Evolutionary conservation across 257 asterid genomes (phyloP), one percentile per base, ranked within the genome.

Genomic region (Leptodermis oblonga): DNA sequence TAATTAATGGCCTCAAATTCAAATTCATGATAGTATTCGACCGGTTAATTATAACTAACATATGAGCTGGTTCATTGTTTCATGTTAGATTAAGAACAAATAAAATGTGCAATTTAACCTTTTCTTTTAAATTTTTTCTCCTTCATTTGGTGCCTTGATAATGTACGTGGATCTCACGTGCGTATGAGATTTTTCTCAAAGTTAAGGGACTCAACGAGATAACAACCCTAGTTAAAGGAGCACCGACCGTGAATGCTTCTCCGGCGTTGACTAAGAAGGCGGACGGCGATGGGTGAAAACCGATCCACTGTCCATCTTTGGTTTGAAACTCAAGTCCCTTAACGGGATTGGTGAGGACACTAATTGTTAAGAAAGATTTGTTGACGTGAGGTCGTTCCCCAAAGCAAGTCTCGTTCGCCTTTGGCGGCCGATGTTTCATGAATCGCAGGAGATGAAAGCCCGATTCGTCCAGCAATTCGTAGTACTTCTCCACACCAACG

Each of bases 191-290:
- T n/a, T n/a, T n/a, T n/a, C n/a, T n/a, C n/a, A n/a, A n/a, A n/a
- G n/a, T n/a, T n/a, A n/a, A n/a, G n/a, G n/a, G n/a, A n/a, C n/a
- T n/a, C n/a, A n/a, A n/a, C n/a, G n/a, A n/a, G n/a, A n/a, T n/a
- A n/a, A n/a, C n/a, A n/a, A n/a, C n/a, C n/a, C n/a, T n/a, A n/a
- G n/a, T n/a, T n/a, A n/a, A n/a, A n/a, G n/a, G n/a, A n/a, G n/a
- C n/a, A n/a, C n/a, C n/a, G n/a, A 34, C 86, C 79, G 1, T 70
- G 36, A 70, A 70, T 30, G 86, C 87, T 28, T 89, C 96, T 1
- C 95, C 96, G 0, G 92, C 94, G 83, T 87, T 79, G 74, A 89
- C 86, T 17, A 89, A 67, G 6, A 85, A 20, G 34, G 92, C 78
- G 0, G 85, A 82, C 45, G 85, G 82, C 5, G 87, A 73, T 31